Base-by-base conservation (phyloP, 768 basidiomycete genomes). In the Coprinopsis sp. region DNA sequence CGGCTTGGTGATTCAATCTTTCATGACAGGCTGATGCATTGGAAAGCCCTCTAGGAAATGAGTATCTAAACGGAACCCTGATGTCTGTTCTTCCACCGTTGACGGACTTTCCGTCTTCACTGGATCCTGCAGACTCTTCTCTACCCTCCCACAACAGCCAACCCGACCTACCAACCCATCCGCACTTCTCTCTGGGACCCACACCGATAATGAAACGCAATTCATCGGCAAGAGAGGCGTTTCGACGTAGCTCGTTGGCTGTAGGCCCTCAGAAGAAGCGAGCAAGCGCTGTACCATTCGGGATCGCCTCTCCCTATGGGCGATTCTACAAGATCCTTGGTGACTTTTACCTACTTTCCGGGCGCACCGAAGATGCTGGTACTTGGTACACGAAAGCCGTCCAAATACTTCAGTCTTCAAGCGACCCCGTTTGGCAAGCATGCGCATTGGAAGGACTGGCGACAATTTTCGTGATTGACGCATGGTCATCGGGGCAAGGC, bases 371-470 rank as follows among this genome's bases (percentile, higher is more conserved):
- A 39, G 93, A 98, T 58, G 86, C 95, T 1, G 67, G 73, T 31
- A 73, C 86, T 42, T 91, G 91, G 90, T 98, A 92, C 64, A 78
- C 81, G 43, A 93, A 98, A 69, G 86, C 92, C 11, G 66, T 91
- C 14, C 76, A 76, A 25, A 61, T 88, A n/a, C 82, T 91, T 55
- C 88, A 84, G 63, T 71, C 72, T 1, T 74, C 80, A 6, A 79
- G 81, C 46, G 95, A 97, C 63, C 65, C 77, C 19, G 72, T 87
- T 22, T 99, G 95, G 95, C 87, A 93, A 61, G 95, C 91, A 0
- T 82, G 86, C 11, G 82, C 84, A 0, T 69, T 91, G 36, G 96
- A 99, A 68, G 91, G 91, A 3, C 63, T 93, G 55, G 88, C 87
- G 2, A 87, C 87, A 2, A 72, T 86, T 23, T 73, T 80, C 7